Base-by-base conservation (phyloP, 495 filamentous ascomycete species). In the Polyplosphaeria fusca region DNA sequence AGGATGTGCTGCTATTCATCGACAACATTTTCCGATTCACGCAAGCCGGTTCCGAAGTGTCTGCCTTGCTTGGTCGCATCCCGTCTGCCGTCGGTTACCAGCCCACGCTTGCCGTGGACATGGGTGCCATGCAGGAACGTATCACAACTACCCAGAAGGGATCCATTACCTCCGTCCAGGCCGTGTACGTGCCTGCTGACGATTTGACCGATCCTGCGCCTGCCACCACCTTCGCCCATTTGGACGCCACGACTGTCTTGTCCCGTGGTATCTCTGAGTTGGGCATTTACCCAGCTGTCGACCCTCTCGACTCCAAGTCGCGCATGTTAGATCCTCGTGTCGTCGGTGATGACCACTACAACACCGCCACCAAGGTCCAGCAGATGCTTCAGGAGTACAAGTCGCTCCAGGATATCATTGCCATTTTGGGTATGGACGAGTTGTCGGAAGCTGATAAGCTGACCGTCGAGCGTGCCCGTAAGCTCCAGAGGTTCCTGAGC, bases 1-100 rank as follows among this genome's bases (percentile, higher is more conserved):
- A 97, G 82, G 94, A 98, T 78, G 89, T 95, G 86, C 85, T 95
- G 72, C 88, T 95, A 76, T 95, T 92, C 83, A 96, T 96, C 77
- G 93, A 97, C 88, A 98, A 98, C 84, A 97, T 98, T 78, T 96
- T 96, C 89, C 89, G 93, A 72, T 98, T 98, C 88, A 98, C 93
- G 68, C 94, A 98, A 81, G 93, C 93, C 76, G 93, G 93, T 89
- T 97, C 93, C 71, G 93, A 98, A 81, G 93, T 98, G 85, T 97
- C 94, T 80, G 93, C 93, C 71, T 83, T 98, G 73, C 85, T 98
- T 52, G 93, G 93, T 82, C 93, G 93, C 91, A 98, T 98, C 72
- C 93, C 93, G 75, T 98, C 93, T 82, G 93, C 93, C 73, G 93
- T 98, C 86, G 93, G 93, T 86, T 98, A 98, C 82, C 93, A 98